Conservation (phyloP, 208 protist genomes). For the Leishmania tropica region DNA sequence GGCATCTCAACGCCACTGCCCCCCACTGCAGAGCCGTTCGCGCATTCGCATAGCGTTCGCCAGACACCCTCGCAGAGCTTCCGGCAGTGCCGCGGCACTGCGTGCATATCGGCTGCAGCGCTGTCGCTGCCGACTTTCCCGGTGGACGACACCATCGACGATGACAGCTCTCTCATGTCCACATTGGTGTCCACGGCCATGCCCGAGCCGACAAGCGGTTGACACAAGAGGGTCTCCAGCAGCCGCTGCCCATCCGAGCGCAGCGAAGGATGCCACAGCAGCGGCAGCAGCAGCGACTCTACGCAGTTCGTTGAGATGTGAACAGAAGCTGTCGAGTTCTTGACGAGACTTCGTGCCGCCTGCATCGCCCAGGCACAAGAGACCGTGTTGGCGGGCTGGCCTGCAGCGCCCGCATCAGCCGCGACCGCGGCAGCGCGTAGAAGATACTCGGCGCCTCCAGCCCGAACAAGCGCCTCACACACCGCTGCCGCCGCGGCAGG, state of each 20-base stretch:
- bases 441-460: conserved; percentile 20
- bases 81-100: conserved; percentile 26
- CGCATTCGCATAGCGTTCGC: conserved; percentile 23
- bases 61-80: conserved; percentile 27
- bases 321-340: conserved; percentile 15
- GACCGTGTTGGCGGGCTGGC: not conserved
- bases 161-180: not conserved
- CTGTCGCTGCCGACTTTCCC: not conserved
- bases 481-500: conserved; percentile 14
- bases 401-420: not conserved
- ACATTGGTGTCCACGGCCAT: not conserved
- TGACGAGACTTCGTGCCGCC: conserved; percentile 9
- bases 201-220: conserved; percentile 12
- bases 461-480: conserved; percentile 23
- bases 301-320: conserved; percentile 24
- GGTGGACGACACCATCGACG: not conserved
- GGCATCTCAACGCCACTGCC: conserved; percentile 1
- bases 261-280: conserved; percentile 31
- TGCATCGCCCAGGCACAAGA: conserved; percentile 27
- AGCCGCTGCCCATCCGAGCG: conserved; percentile 21
- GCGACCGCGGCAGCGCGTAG: conserved; percentile 11
- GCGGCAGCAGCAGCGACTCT: conserved; percentile 16
- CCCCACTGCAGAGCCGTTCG: conserved; percentile 7
- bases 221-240: conserved; percentile 24
- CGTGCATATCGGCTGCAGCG: not conserved